phyloP scores from a whole-genome alignment of 805 yeast genomes.

The Zygotorulaspora sp. region DNA sequence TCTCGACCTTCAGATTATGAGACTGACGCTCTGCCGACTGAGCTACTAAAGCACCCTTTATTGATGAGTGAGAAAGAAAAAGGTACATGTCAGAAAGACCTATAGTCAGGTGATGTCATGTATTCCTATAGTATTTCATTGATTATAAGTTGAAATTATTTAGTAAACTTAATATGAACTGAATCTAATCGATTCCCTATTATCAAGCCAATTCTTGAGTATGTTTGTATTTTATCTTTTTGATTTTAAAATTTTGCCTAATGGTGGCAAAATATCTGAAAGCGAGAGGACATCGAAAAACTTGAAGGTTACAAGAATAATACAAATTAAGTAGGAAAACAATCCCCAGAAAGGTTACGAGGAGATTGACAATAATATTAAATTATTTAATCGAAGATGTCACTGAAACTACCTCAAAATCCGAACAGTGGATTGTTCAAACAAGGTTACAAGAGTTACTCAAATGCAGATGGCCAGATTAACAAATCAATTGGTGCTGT shows the following conservation, averaged over 20 bases:
- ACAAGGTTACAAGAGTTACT: slow-evolving; percentile 85
- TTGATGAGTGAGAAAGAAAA: neutral
- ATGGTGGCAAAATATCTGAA: slow-evolving; percentile 13
- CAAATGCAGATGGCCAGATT: slow-evolving; percentile 92
- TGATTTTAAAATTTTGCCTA: slow-evolving; percentile 4
- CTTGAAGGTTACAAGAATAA: too few species aligned
- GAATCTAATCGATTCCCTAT: too few species aligned
- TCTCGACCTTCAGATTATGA: slow-evolving; percentile 49
- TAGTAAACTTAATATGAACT: neutral
- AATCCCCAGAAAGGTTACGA: too few species aligned
- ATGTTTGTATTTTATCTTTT: neutral
- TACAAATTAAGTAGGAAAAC: too few species aligned
- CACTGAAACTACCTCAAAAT: slow-evolving; percentile 84
- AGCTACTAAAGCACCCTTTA: slow-evolving; percentile 41
- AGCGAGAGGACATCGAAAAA: slow-evolving; percentile 3
- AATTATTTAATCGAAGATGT: slow-evolving; percentile 58
- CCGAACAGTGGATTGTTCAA: slow-evolving; percentile 93
- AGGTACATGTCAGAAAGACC: too few species aligned
- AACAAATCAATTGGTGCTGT: slow-evolving; percentile 90
- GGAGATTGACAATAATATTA: too few species aligned
- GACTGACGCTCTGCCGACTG: slow-evolving; percentile 52
- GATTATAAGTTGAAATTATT: neutral
- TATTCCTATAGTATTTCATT: too few species aligned
- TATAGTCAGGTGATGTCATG: too few species aligned
- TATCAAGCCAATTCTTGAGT: too few species aligned